Evolutionary conservation across 768 basidiomycete genomes (phyloP), one percentile per base, ranked within the genome.

Genomic region (Pleurotus pulmonarius): DNA sequence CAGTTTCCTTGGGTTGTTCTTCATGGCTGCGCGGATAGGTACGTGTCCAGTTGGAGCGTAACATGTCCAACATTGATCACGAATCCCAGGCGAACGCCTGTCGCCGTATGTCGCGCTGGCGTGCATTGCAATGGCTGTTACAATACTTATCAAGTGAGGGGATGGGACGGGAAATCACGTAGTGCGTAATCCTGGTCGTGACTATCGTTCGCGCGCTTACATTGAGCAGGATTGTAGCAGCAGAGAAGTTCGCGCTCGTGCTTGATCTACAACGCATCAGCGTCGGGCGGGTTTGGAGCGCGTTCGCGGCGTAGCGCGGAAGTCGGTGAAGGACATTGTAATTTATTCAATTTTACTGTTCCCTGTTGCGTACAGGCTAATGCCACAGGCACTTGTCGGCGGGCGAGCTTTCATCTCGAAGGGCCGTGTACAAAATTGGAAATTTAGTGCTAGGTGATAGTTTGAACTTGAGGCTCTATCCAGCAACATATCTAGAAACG

Each of bases 1-100:
- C 56, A 98, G 96, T 4, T 93, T 98, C 69, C 75, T 90, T 22
- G 96, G 96, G 5, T 69, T 98, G 8, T 89, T 98, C 70, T 98
- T 90, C 82, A 99, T 94, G 82, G 90, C 86, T 48, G 96, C 97
- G 9, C 81, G 97, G 49, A 94, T 99, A 77, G 97, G 94, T 93
- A 65, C 57, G 83, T 71, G 1, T 26, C 4, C 38, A 25, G 46
- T 20, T 13, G 5, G 5, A 8, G 13, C 13, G 46, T 3, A 25
- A 25, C 20, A 47, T 4, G 22, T 9, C 29, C 2, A 34, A 34
- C 29, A 3, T 34, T 11, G 29, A 24, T 47, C 41, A 45, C 38
- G 25, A 20, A 16, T 26, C 25, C 25, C 69, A 97, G 94, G 96
- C 49, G 97, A 98, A 70, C 83, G 97, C 16, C 74, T 99, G 45